A percentile compares a stretch with the other conserved stretches of the same genome.
Conservation (phyloP, 768 basidiomycete species). For the Phaeotremella skinneri region DNA sequence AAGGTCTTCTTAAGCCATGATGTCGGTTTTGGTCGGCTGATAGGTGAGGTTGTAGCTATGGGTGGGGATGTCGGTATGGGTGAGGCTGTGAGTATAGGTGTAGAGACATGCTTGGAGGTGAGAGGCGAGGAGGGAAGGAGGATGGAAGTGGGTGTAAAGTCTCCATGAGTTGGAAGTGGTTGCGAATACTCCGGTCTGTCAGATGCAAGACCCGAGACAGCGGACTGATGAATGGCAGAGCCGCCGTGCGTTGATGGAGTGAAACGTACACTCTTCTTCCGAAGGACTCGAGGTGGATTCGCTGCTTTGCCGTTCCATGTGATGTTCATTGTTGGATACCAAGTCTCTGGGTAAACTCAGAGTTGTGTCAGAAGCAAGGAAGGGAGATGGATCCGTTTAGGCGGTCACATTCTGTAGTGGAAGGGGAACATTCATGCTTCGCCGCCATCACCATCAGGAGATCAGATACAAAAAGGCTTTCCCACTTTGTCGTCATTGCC, state of each 20-base stretch:
- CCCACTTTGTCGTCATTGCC: no score
- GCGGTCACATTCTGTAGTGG: no score
- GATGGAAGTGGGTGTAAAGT: neutral
- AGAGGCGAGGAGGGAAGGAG: neutral
- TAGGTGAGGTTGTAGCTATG: neutral
- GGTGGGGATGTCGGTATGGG: neutral
- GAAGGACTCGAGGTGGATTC: slow-evolving; percentile 17
- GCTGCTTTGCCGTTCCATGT: slow-evolving; percentile 21
- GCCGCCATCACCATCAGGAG: neutral
- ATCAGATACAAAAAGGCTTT: neutral
- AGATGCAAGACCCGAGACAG: neutral
- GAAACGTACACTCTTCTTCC: slow-evolving; percentile 20
- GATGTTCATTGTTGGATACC: slow-evolving; percentile 16
- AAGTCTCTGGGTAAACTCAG: neutral
- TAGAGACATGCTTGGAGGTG: slow-evolving; percentile 6
- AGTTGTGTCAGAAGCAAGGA: no score
- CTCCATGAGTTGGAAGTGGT: neutral
- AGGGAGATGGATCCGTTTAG: no score
- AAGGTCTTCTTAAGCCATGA: neutral
- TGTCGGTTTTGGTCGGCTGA: neutral
- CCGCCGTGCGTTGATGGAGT: slow-evolving; percentile 15
- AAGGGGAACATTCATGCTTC: neutral
- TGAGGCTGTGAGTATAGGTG: neutral
- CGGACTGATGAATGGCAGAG: neutral
- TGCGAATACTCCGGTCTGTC: neutral